Evolutionary conservation across 805 yeast genomes (phyloP), one percentile per base, ranked within the genome.

Genomic region (Saturnispora diversa): DNA sequence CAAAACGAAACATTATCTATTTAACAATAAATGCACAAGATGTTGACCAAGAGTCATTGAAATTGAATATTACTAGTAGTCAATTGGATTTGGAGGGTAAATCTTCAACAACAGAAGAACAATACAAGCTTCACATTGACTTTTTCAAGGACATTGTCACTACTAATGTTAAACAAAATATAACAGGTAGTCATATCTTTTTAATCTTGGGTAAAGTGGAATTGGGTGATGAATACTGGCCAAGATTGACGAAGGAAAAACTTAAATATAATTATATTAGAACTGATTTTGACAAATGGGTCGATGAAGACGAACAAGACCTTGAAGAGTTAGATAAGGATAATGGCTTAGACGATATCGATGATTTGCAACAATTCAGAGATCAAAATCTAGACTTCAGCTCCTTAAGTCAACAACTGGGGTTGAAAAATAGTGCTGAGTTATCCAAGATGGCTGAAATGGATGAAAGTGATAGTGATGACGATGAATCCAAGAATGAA

Each of bases 261-360:
- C 70, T 74, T 55, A 86, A 80, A 59, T 74, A 72, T 46, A 85
- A 79, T 49, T 84, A 74, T 63, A 75, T 90, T 59, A 84, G 84
- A 69, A 90, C 98, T 11, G 97, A 90, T 58, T 90, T 90, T 58
- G 95, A 88, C 67, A 84, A 80, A 63, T 90, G 98, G 98, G 95
- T 84, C 30, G 98, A 90, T 58, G 97, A 90, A 68, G 98, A 90
- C 58, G 98, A 90, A 65, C 98, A 90, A 65, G 87, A 85, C 30
- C 88, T 78, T 38, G 69, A 67, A 9, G 80, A 70, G 31, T 71
- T 64, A 6, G 43, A 39, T 12, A 62, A 56, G 24, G 66, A 60
- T 13, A 44, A 46, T 9, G 42, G 41, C 20, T 39, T 44, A 30
- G 37, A 31, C n/a, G 50, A 47, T 13, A 35, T 46, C 37, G 50